Evolutionary conservation across 306 rosid species (phyloP).

Genomic region (Leucaena leucocephala): DNA sequence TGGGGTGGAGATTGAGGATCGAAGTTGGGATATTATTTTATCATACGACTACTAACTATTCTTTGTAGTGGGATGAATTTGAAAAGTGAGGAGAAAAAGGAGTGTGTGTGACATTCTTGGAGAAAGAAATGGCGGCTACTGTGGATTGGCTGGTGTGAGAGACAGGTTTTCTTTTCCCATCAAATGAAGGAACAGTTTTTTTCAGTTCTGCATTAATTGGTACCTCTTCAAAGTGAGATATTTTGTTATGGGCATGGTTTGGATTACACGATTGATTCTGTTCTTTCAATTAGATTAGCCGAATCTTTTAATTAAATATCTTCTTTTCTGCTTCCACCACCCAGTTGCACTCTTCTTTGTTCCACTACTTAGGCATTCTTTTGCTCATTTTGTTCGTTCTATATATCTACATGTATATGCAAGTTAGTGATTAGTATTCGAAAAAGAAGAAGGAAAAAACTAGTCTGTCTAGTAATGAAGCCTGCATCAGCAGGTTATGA

Average conservation of each 20-base stretch:
- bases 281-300: conserved; percentile 4
- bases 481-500: background rate
- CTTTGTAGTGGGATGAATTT: too few relatives aligned
- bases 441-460: background rate
- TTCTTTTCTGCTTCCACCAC: background rate
- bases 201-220: conserved; percentile 43
- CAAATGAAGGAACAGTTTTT: conserved; percentile 47
- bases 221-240: conserved; percentile 17
- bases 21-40: too few relatives aligned
- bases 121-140: conserved; percentile 60
- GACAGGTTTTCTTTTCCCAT: conserved; percentile 32
- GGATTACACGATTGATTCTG: conserved; percentile 8
- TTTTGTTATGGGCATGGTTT: conserved; percentile 12
- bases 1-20: too few relatives aligned
- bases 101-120: conserved; percentile 21
- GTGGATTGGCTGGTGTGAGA: background rate
- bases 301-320: background rate
- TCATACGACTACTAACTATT: too few relatives aligned
- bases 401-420: too few relatives aligned
- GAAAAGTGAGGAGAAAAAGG: too few relatives aligned
- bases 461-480: background rate
- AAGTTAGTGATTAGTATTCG: background rate
- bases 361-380: too few relatives aligned
- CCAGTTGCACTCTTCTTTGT: background rate
- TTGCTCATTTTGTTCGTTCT: background rate